Conservation (phyloP, 495 filamentous ascomycete species). For the Talaromyces liani region DNA sequence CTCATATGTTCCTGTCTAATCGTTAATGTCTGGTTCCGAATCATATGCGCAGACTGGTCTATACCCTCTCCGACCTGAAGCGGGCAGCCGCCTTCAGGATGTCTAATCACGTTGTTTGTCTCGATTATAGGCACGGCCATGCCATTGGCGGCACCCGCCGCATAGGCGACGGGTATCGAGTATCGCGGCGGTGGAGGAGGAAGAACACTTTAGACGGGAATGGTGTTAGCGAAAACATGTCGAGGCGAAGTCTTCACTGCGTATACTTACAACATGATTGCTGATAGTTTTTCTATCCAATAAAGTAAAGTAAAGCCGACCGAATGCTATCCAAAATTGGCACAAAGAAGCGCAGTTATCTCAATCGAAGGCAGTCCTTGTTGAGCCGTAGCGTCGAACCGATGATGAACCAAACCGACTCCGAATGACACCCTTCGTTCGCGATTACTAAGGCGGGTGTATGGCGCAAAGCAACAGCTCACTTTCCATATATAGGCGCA, state of each 20-base stretch:
- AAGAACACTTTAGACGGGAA: constrained; percentile 51
- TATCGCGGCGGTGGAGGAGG: constrained; percentile 83
- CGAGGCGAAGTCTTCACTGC: not conserved
- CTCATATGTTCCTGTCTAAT: constrained; percentile 65
- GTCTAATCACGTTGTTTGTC: constrained; percentile 79
- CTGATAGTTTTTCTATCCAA: constrained; percentile 2
- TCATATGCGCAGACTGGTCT: not conserved
- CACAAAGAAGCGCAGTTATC: not conserved
- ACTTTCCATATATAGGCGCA: not conserved
- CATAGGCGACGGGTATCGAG: constrained; percentile 58
- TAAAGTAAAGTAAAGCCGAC: not conserved
- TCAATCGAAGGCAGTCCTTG: not conserved
- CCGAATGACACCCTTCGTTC: not conserved
- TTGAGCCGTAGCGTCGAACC: not conserved
- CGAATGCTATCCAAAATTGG: not conserved
- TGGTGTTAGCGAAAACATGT: not conserved
- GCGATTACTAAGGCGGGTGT: not conserved
- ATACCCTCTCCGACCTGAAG: constrained; percentile 90
- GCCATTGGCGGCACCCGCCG: constrained; percentile 54
- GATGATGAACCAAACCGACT: not conserved
- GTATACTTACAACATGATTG: constrained; percentile 32
- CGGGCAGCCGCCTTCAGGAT: constrained; percentile 62
- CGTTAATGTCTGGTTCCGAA: not conserved
- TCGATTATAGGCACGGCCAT: constrained; percentile 69
- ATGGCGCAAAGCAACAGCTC: not conserved